phyloP scores from a whole-genome alignment of 2,329 filamentous ascomycete genomes.

The Septoria petroselini region DNA sequence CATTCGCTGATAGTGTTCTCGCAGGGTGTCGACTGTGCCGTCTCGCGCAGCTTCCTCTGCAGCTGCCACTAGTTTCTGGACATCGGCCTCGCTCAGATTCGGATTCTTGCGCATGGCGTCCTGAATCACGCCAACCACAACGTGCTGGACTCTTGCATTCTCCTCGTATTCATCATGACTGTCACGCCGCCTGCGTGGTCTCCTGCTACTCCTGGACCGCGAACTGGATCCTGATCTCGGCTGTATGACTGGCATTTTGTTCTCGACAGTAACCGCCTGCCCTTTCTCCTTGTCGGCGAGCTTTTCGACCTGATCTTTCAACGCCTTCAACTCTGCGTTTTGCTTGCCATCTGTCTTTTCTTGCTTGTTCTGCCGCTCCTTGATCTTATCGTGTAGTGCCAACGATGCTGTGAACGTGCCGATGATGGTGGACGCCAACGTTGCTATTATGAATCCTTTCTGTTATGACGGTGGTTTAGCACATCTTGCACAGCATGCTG shows the following conservation, averaged over 20 bases:
- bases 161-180: constrained; percentile 10
- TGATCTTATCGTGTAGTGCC: constrained; percentile 44
- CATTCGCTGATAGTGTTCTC: constrained; percentile 29
- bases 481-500: not conserved
- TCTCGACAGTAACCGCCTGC: constrained; percentile 30
- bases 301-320: constrained; percentile 33
- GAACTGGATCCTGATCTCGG: constrained; percentile 15
- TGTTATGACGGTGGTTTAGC: not conserved
- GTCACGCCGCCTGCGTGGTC: constrained; percentile 7
- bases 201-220: constrained; percentile 20
- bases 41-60: constrained; percentile 45
- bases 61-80: constrained; percentile 41
- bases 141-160: constrained; percentile 38
- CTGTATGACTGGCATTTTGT: constrained; percentile 18
- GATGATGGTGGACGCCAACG: constrained; percentile 45
- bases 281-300: constrained; percentile 13
- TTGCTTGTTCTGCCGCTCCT: constrained; percentile 34
- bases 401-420: constrained; percentile 47
- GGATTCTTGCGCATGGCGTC: constrained; percentile 44
- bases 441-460: constrained; percentile 48
- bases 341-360: constrained; percentile 25
- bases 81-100: constrained; percentile 40
- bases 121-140: constrained; percentile 45
- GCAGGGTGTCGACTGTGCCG: constrained; percentile 40
- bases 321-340: constrained; percentile 26